Percentiles rank a stretch among this genome's conserved stretches.
Conservation (phyloP, 2,329 filamentous ascomycete genomes). For the Fusarium torreyae region DNA sequence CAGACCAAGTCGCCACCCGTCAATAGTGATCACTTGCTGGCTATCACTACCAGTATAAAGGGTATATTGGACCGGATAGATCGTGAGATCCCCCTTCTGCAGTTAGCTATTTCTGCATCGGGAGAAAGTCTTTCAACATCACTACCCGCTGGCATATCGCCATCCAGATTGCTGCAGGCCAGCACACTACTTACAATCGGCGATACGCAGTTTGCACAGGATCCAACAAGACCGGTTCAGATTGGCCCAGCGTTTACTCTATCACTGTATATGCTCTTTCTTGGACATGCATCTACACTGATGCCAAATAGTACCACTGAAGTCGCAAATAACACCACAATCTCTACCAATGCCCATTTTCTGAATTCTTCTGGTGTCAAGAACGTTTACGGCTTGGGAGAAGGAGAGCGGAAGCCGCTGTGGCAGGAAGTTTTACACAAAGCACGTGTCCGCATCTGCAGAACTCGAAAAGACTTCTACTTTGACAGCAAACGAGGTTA, state of each 20-base stretch:
- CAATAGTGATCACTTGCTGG: constrained; percentile 73
- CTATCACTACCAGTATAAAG: constrained; percentile 83
- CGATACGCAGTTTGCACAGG: constrained; percentile 83
- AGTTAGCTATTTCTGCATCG: constrained; percentile 93
- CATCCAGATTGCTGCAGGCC: constrained; percentile 90
- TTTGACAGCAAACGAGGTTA: constrained; percentile 45
- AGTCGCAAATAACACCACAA: constrained; percentile 1
- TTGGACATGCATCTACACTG: constrained; percentile 74
- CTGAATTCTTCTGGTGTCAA: neutral
- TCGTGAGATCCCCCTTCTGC: constrained; percentile 91
- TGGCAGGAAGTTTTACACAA: constrained; percentile 99
- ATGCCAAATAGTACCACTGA: constrained; percentile 21
- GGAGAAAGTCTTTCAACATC: constrained; percentile 88
- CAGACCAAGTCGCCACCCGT: constrained; percentile 57
- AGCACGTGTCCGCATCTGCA: constrained; percentile 83
- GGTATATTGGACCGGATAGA: constrained; percentile 84
- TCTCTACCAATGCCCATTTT: neutral
- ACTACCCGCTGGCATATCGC: constrained; percentile 86
- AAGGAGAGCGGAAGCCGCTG: constrained; percentile 73
- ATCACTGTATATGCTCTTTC: constrained; percentile 95
- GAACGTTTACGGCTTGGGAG: constrained; percentile 50
- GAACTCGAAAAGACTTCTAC: constrained; percentile 66
- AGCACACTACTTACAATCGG: constrained; percentile 91
- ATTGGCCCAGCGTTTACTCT: constrained; percentile 89
- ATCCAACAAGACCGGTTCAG: constrained; percentile 76